Evolutionary conservation across 2,329 filamentous ascomycete species (phyloP).

Genomic region (Camptophora hylomeconis): DNA sequence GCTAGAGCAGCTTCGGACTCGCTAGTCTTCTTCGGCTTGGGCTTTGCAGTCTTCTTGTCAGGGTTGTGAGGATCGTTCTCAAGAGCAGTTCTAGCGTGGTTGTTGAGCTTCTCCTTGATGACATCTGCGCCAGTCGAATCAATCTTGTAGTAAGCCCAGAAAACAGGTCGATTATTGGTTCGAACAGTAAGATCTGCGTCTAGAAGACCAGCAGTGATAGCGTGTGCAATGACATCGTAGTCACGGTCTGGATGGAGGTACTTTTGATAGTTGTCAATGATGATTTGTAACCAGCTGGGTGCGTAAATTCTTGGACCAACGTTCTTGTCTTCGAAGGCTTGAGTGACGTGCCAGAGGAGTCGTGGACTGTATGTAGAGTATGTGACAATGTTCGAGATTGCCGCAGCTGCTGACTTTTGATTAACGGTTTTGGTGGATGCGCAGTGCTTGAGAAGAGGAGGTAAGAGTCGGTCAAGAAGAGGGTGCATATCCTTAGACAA

Average conservation of each 20-base stretch:
- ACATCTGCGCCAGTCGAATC: conserved; percentile 74
- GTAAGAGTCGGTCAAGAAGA: conserved; percentile 14
- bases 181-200: conserved; percentile 86
- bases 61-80: conserved; percentile 73
- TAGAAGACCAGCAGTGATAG: conserved; percentile 72
- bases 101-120: conserved; percentile 66
- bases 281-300: conserved; percentile 68
- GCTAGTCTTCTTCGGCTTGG: conserved; percentile 16
- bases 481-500: conserved; percentile 13
- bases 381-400: conserved; percentile 68
- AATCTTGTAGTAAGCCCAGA: conserved; percentile 66
- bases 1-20: conserved; percentile 15
- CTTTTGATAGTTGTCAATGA: conserved; percentile 64
- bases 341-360: conserved; percentile 73
- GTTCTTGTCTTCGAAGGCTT: conserved; percentile 84
- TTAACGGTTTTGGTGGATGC: conserved; percentile 86
- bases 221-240: conserved; percentile 72
- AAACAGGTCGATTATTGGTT: conserved; percentile 72
- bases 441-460: conserved; percentile 78
- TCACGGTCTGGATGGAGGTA: conserved; percentile 77
- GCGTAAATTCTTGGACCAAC: conserved; percentile 70
- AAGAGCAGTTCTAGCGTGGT: conserved; percentile 64
- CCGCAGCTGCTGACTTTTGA: conserved; percentile 67
- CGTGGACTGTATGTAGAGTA: conserved; percentile 67
- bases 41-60: conserved; percentile 19